Conservation (phyloP, 1,284 basidiomycete genomes). For the Puccinia triticina region DNA sequence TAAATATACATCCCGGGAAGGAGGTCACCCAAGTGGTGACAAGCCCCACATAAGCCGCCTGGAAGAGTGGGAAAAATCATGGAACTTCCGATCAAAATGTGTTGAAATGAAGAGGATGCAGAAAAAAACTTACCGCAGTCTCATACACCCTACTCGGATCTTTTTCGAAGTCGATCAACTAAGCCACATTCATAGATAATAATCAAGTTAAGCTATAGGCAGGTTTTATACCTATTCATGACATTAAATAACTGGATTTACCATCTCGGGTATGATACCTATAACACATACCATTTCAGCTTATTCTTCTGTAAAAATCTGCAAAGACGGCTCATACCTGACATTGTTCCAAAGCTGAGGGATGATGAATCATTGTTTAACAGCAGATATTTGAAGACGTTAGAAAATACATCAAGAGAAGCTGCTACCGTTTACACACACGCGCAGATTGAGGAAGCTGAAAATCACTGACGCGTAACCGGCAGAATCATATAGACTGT, state of each 20-base stretch:
- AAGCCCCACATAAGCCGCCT: slow-evolving; percentile 17
- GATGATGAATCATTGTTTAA: not conserved
- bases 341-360: slow-evolving; percentile 40
- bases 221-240: not conserved
- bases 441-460: not conserved
- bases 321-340: slow-evolving; percentile 8
- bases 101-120: not conserved
- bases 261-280: slow-evolving; percentile 50
- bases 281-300: not conserved
- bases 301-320: not conserved
- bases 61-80: not conserved
- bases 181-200: not conserved
- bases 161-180: slow-evolving; percentile 52
- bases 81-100: not conserved
- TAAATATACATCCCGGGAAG: slow-evolving; percentile 50
- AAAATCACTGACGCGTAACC: slow-evolving; percentile 46
- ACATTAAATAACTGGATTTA: not conserved
- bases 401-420: not conserved
- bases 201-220: not conserved
- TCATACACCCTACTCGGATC: slow-evolving; percentile 42
- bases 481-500: slow-evolving; percentile 47
- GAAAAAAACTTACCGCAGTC: slow-evolving; percentile 16
- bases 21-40: slow-evolving; percentile 49
- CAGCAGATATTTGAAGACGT: not conserved
- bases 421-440: not conserved